Conservation (phyloP, 257 asterid species). For the Agastache rugosa region DNA sequence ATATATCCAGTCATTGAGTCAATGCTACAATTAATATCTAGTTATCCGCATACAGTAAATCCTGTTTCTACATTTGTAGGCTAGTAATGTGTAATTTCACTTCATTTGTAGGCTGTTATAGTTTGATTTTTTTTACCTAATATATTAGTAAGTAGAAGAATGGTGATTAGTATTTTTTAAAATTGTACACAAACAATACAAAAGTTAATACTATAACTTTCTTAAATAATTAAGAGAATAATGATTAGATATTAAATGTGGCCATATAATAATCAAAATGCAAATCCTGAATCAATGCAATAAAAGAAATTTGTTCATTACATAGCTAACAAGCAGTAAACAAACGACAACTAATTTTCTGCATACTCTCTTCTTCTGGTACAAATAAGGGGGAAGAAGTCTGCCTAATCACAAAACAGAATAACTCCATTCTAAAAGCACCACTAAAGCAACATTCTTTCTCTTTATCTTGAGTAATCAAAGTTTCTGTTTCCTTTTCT, state of each 20-base stretch:
- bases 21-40: slow-evolving; percentile 6
- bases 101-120: neutral
- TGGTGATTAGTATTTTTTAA: neutral
- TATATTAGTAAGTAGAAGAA: neutral
- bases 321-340: slow-evolving; percentile 1
- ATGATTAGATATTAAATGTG: neutral
- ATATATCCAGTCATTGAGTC: slow-evolving; percentile 1
- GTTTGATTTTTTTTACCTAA: slow-evolving; percentile 6
- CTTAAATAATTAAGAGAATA: slow-evolving; percentile 18
- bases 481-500: slow-evolving; percentile 3
- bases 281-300: slow-evolving; percentile 8
- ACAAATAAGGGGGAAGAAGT: neutral
- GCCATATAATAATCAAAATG: neutral
- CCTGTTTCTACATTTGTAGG: slow-evolving; percentile 20
- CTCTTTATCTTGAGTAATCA: neutral
- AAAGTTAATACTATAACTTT: neutral
- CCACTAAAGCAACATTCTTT: neutral
- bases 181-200: too few relatives aligned
- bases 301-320: neutral
- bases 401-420: neutral
- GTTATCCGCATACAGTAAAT: slow-evolving; percentile 12
- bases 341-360: neutral
- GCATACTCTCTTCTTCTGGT: neutral
- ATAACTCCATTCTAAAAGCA: neutral
- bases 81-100: neutral